Conservation (phyloP, 331 rosid genomes). For the Spiraea crenata region DNA sequence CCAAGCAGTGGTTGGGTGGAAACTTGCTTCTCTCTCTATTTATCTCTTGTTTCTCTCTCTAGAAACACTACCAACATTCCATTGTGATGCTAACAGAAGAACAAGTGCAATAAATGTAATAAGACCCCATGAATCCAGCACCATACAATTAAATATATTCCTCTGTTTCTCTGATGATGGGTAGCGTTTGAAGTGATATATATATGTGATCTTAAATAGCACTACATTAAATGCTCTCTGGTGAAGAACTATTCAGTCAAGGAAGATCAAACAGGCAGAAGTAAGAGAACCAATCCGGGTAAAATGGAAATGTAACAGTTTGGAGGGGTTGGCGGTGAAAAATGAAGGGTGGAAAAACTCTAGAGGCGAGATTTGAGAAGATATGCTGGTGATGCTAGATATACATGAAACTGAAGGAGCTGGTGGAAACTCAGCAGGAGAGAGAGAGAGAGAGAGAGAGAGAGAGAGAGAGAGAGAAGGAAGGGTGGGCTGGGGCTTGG, state of each 20-base stretch:
- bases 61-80: constrained; percentile 58
- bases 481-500: constrained; percentile 13
- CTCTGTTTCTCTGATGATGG: constrained; percentile 33
- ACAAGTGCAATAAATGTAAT: constrained; percentile 66
- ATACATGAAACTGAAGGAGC: constrained; percentile 27
- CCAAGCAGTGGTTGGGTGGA: constrained; percentile 31
- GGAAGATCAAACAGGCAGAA: not conserved
- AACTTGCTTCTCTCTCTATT: constrained; percentile 22
- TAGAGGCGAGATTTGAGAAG: constrained; percentile 23
- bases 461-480: constrained; percentile 23
- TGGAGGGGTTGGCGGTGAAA: constrained; percentile 44
- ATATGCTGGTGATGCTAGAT: constrained; percentile 17
- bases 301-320: constrained; percentile 5
- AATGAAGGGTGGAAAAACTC: constrained; percentile 62
- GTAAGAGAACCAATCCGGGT: not conserved
- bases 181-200: not conserved
- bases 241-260: constrained; percentile 27
- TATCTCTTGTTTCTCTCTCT: constrained; percentile 25
- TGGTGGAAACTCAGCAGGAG: constrained; percentile 4
- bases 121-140: constrained; percentile 49
- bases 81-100: constrained; percentile 48
- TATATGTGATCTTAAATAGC: constrained; percentile 31
- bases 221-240: constrained; percentile 55
- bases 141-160: constrained; percentile 36
- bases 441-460: constrained; percentile 26